Conservation (phyloP, 495 filamentous ascomycete species). For the Aspergillus steynii region DNA sequence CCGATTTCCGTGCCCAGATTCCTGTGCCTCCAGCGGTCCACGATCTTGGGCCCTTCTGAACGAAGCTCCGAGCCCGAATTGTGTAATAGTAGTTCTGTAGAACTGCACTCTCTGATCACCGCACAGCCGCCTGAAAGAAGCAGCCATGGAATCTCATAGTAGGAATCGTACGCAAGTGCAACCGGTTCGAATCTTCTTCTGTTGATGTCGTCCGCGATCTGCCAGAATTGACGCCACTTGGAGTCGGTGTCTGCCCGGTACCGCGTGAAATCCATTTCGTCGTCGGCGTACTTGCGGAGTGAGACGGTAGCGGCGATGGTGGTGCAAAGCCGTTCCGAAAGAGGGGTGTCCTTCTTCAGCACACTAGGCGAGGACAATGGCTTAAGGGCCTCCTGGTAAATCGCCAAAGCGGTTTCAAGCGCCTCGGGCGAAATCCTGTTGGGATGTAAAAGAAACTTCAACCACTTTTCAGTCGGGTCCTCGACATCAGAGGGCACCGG, state of each 20-base stretch:
- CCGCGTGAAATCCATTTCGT: slow-evolving; percentile 69
- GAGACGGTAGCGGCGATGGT: slow-evolving; percentile 65
- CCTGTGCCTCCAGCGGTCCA: slow-evolving; percentile 46
- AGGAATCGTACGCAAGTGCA: slow-evolving; percentile 70
- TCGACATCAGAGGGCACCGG: slow-evolving; percentile 58
- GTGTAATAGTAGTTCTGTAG: slow-evolving; percentile 64
- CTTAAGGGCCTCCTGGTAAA: slow-evolving; percentile 65
- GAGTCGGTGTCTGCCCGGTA: slow-evolving; percentile 69
- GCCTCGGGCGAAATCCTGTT: slow-evolving; percentile 73
- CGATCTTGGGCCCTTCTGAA: slow-evolving; percentile 36
- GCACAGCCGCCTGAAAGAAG: slow-evolving; percentile 77
- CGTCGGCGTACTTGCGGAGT: slow-evolving; percentile 57
- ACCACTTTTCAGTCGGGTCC: slow-evolving; percentile 52
- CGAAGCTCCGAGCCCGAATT: slow-evolving; percentile 39
- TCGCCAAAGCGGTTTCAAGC: slow-evolving; percentile 76
- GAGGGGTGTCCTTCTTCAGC: slow-evolving; percentile 48
- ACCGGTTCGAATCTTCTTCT: slow-evolving; percentile 78
- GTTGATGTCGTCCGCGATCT: slow-evolving; percentile 81
- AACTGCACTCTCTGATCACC: slow-evolving; percentile 74
- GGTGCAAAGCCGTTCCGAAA: slow-evolving; percentile 68
- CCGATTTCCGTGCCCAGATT: slow-evolving; percentile 43
- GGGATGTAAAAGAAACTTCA: slow-evolving; percentile 73
- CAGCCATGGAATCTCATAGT: slow-evolving; percentile 75
- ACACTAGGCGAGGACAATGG: slow-evolving; percentile 35
- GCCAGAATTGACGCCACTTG: slow-evolving; percentile 89